Conservation (phyloP, 768 basidiomycete species). For the Kwoniella sp. region DNA sequence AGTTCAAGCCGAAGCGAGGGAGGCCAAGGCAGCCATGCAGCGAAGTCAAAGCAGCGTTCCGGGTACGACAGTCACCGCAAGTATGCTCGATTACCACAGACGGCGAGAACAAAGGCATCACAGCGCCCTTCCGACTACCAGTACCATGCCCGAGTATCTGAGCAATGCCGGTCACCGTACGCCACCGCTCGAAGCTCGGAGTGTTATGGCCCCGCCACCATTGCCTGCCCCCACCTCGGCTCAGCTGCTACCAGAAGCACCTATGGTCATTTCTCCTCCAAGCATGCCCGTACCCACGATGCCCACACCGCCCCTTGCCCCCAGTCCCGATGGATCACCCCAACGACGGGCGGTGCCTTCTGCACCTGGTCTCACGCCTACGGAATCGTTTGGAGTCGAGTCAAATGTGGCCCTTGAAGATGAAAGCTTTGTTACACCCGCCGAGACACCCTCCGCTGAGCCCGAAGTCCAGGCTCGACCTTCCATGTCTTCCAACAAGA, state of each 20-base stretch:
- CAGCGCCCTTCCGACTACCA: constrained; percentile 45
- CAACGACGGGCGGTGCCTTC: constrained; percentile 1
- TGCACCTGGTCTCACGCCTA: constrained; percentile 19
- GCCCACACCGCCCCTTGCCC: background rate
- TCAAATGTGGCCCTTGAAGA: constrained; percentile 38
- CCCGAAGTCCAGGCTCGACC: constrained; percentile 17
- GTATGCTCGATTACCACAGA: constrained; percentile 41
- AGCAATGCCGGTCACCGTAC: constrained; percentile 43
- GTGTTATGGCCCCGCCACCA: constrained; percentile 4
- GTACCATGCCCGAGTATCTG: constrained; percentile 47
- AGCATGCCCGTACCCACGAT: constrained; percentile 27
- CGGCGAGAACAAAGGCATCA: constrained; percentile 42
- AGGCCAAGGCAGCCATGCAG: constrained; percentile 32
- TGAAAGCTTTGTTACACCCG: constrained; percentile 16
- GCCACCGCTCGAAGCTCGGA: constrained; percentile 25
- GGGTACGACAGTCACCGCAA: constrained; percentile 35
- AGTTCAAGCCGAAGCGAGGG: constrained; percentile 44
- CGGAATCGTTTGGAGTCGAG: constrained; percentile 15
- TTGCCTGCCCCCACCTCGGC: constrained; percentile 8
- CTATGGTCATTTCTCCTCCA: constrained; percentile 15
- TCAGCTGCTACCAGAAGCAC: background rate
- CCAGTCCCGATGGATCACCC: constrained; percentile 11
- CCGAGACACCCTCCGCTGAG: constrained; percentile 10
- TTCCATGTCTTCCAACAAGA: constrained; percentile 56
- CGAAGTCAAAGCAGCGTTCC: constrained; percentile 45